Conservation (phyloP, 164 flowering plant genomes). For the Protea cynaroides region DNA sequence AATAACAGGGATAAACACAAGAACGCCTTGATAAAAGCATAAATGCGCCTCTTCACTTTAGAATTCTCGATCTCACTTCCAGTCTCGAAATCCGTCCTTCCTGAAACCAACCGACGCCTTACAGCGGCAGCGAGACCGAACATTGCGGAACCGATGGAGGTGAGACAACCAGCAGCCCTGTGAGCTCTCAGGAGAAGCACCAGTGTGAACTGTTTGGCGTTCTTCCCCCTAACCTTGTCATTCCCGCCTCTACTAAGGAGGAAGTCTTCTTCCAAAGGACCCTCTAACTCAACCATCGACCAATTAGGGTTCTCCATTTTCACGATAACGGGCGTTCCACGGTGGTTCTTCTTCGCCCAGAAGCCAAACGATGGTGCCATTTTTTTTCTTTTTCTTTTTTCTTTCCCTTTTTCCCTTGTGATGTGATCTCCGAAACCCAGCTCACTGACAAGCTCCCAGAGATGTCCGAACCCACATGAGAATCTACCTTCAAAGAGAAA, state of each 20-base stretch:
- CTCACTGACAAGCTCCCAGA: neutral
- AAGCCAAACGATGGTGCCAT: conserved; percentile 25
- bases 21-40: conserved; percentile 53
- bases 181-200: conserved; percentile 91
- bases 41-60: conserved; percentile 41
- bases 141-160: conserved; percentile 61
- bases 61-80: conserved; percentile 26
- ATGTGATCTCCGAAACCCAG: neutral
- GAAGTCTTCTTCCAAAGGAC: conserved; percentile 12
- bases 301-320: conserved; percentile 27
- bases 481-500: neutral
- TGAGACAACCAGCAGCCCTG: conserved; percentile 82
- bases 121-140: conserved; percentile 52
- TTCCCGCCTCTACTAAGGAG: conserved; percentile 1
- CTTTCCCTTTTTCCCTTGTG: neutral
- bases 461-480: neutral
- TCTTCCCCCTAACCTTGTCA: conserved; percentile 53
- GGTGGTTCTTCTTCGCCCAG: conserved; percentile 18
- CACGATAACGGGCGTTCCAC: conserved; percentile 24
- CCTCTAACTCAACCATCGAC: conserved; percentile 19
- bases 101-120: conserved; percentile 67
- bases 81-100: conserved; percentile 57
- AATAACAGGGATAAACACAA: conserved; percentile 58
- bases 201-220: conserved; percentile 97
- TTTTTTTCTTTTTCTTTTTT: no score